Conservation (phyloP, 371 early-diverging fungal species). For the Mucor indicus region DNA sequence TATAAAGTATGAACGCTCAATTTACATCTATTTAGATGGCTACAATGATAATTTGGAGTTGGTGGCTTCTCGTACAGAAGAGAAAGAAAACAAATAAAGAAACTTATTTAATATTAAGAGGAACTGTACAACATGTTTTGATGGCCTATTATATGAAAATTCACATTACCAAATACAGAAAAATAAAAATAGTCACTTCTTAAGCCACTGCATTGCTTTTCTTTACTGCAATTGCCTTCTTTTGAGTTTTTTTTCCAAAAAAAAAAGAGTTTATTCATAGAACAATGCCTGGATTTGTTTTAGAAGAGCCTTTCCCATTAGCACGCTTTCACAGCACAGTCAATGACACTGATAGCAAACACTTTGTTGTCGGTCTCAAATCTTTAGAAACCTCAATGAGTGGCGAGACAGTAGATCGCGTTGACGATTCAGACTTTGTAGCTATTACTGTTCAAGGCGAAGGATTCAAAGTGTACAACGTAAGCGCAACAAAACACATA, state of each 20-base stretch:
- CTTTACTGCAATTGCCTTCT: neutral
- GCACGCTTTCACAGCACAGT: conserved; percentile 53
- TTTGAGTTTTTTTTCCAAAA: too few species aligned
- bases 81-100: conserved; percentile 10
- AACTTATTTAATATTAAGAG: too few species aligned
- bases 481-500: conserved; percentile 26
- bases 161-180: too few species aligned
- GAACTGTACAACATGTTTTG: too few species aligned
- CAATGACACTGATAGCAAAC: conserved; percentile 15
- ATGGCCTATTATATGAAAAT: too few species aligned
- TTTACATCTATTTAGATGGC: conserved; percentile 25
- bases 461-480: conserved; percentile 59
- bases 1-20: neutral
- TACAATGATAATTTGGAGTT: conserved; percentile 35
- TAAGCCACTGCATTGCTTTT: neutral
- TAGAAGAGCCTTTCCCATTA: conserved; percentile 61
- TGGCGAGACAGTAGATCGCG: conserved; percentile 11
- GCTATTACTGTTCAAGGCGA: conserved; percentile 60
- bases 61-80: conserved; percentile 30
- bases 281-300: conserved; percentile 50
- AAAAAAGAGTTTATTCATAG: too few species aligned
- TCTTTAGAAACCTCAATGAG: conserved; percentile 25
- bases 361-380: conserved; percentile 40
- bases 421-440: conserved; percentile 35
- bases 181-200: too few species aligned